Percentiles rank a stretch among this genome's conserved stretches.
phyloP scores from a whole-genome alignment of 106 monocot species.

The Dioscorea alata region DNA sequence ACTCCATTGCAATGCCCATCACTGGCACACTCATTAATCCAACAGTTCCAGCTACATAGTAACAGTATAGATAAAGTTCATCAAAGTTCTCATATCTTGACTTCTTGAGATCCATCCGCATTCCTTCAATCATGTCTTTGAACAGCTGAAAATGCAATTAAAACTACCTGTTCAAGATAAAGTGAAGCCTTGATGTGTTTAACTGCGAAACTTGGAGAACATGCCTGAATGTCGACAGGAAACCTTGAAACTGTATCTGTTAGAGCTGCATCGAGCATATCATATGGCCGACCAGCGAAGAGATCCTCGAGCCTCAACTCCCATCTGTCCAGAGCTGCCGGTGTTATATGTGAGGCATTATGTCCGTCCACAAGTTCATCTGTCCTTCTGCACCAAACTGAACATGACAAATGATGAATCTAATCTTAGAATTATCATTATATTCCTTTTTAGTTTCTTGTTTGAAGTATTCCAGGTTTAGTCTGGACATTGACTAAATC shows the following conservation, averaged over 20 bases:
- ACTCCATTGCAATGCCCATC: conserved; percentile 34
- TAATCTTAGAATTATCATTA: neutral
- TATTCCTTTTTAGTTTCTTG: too few species aligned
- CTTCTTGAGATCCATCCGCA: conserved; percentile 33
- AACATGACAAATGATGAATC: neutral
- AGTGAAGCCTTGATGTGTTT: neutral
- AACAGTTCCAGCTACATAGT: conserved; percentile 36
- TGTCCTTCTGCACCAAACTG: conserved; percentile 76
- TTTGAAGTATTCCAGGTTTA: neutral
- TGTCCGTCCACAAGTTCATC: conserved; percentile 72
- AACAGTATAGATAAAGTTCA: conserved; percentile 40
- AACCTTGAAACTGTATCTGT: conserved; percentile 56
- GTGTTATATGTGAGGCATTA: conserved; percentile 53
- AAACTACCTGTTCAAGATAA: neutral
- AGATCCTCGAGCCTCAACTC: conserved; percentile 47
- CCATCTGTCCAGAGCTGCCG: conserved; percentile 52
- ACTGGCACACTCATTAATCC: conserved; percentile 41
- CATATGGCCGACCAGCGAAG: conserved; percentile 47
- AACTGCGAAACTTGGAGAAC: neutral
- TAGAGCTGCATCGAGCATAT: conserved; percentile 65
- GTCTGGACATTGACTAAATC: too few species aligned
- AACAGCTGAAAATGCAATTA: conserved; percentile 16
- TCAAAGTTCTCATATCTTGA: conserved; percentile 33
- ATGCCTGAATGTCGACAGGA: conserved; percentile 79
- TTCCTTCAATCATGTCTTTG: conserved; percentile 44